Base-by-base conservation (phyloP, 2,329 filamentous ascomycete genomes). In the Xylaria sp. region DNA sequence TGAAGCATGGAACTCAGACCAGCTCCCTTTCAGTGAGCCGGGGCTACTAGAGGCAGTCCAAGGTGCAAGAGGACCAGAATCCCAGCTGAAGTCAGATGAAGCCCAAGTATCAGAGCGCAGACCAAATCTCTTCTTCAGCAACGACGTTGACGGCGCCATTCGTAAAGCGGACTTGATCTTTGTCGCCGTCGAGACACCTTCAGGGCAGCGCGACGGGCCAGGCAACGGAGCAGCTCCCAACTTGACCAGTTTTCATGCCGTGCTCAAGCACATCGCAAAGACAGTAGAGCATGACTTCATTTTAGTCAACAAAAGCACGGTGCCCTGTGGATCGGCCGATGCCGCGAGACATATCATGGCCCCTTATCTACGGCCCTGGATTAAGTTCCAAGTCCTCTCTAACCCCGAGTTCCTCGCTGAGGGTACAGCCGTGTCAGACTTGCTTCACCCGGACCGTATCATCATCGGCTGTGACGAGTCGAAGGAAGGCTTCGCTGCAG, bases 1-100 rank as follows among this genome's bases (percentile, higher is more conserved):
- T 10, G 46, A 49, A 49, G 46, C 46, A 49, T 49, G 46, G 46
- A 49, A 49, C 46, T 49, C 46, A 3, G 46, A 49, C n/a, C 46
- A 49, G 20, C 46, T 49, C 25, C 46, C 46, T 7, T 49, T 49
- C 20, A 49, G 46, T 23, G 46, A 49, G n/a, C 46, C 46, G 10
- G 46, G 46, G 20, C 23, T 49, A 20, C 9, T 49, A 23, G 46
- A 49, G 46, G 46, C 46, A 25, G 46, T 49, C 46, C 46, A 49
- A 20, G 46, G 46, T 23, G 46, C 46, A 49, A n/a, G 46, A 23
- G 46, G 46, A n/a, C 3, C 10, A 5, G 23, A 23, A 23, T 49
- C 46, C 20, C 20, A 25, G 20, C 25, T 49, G n/a, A 49, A 20
- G 18, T 49, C 46, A 1, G 46, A 25, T 23, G 20, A 49, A 12